A percentile compares a stretch with the other conserved stretches of the same genome.
These are phyloP conservation scores for Phaeosphaeriaceae sp. DNA, from an alignment of 2,329 filamentous ascomycete genomes.

Conservation along the genomic window DNA sequence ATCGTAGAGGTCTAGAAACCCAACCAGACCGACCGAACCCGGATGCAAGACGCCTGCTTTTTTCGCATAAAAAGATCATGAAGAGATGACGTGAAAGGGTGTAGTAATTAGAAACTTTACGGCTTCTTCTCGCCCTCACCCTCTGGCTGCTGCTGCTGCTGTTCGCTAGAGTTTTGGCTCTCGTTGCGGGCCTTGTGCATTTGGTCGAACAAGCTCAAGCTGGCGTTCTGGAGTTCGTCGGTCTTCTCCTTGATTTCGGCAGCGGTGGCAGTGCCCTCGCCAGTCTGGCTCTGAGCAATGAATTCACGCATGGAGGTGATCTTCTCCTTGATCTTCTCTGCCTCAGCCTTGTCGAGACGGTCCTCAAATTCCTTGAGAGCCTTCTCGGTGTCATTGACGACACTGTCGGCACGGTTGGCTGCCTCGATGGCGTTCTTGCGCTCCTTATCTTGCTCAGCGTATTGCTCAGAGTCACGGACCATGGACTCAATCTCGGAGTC, in stretches of 20 bases:
- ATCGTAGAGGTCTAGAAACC: conserved; percentile 45
- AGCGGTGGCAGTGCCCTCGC: conserved; percentile 83
- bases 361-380: conserved; percentile 96
- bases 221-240: conserved; percentile 94
- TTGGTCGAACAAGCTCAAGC: conserved; percentile 98
- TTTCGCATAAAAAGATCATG: conserved; percentile 30
- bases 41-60: conserved; percentile 50
- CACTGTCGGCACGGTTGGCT: conserved; percentile 95
- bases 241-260: conserved; percentile 98
- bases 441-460: conserved; percentile 92
- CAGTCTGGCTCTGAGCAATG: conserved; percentile 91
- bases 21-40: conserved; percentile 34
- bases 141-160: conserved; percentile 53
- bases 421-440: conserved; percentile 94
- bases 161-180: conserved; percentile 52
- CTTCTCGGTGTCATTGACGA: conserved; percentile 97
- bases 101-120: conserved; percentile 47
- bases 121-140: conserved; percentile 77
- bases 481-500: conserved; percentile 95
- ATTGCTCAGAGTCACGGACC: conserved; percentile 98
- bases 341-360: conserved; percentile 95
- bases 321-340: conserved; percentile 92
- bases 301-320: conserved; percentile 84
- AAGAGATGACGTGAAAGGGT: conserved; percentile 27
- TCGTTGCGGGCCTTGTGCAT: conserved; percentile 95